Evolutionary conservation across 176 grass and related monocot species (phyloP).

Genomic region (Pharus latifolius): DNA sequence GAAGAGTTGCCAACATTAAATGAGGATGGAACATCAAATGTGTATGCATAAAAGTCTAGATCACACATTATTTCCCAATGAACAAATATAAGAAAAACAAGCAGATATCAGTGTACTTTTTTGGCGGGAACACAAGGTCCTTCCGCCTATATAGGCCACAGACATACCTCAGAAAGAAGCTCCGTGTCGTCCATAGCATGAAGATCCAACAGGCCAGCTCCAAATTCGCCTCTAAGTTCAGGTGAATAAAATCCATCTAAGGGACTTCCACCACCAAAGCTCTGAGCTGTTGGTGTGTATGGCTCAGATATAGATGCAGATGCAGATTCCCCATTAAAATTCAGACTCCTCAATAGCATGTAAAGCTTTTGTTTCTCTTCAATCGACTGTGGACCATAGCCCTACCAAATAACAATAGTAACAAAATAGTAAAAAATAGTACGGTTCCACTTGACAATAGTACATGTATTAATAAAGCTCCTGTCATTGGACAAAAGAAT

Average conservation of each 20-base stretch:
- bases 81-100: neutral
- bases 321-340: slow-evolving; percentile 68
- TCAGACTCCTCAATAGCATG: slow-evolving; percentile 76
- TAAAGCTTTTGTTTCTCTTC: slow-evolving; percentile 93
- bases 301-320: slow-evolving; percentile 51
- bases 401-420: slow-evolving; percentile 45
- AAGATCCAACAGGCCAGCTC: slow-evolving; percentile 91
- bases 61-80: slow-evolving; percentile 2
- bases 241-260: slow-evolving; percentile 80
- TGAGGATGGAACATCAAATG: slow-evolving; percentile 10
- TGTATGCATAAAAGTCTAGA: neutral
- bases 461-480: neutral
- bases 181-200: slow-evolving; percentile 96
- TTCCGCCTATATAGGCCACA: no score
- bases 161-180: slow-evolving; percentile 90
- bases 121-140: neutral
- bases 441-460: neutral
- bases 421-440: neutral
- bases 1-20: slow-evolving; percentile 2
- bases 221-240: slow-evolving; percentile 93
- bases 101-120: neutral
- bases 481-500: neutral
- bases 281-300: slow-evolving; percentile 57
- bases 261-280: slow-evolving; percentile 43
- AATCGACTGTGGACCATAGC: slow-evolving; percentile 85